These are phyloP conservation scores for Lagerstroemia speciosa DNA, from an alignment of 345 rosid species.

Conservation along the genomic window DNA sequence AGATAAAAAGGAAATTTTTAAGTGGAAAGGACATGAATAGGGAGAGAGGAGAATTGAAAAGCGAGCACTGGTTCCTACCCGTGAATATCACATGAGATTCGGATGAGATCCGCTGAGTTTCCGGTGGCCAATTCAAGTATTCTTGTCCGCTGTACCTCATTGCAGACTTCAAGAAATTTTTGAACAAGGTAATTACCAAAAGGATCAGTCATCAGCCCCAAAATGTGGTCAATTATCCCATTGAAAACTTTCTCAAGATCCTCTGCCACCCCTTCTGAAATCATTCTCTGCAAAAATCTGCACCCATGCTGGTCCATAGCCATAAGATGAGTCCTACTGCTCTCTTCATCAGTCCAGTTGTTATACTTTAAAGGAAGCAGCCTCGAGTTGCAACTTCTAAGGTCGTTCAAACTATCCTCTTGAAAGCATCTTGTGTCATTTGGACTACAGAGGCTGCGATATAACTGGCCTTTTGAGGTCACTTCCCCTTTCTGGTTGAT, in stretches of 20 bases:
- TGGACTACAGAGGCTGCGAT: slow-evolving; percentile 22
- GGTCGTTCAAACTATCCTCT: slow-evolving; percentile 26
- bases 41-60: neutral
- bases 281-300: slow-evolving; percentile 60
- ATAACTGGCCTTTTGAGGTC: slow-evolving; percentile 29
- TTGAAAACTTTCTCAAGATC: slow-evolving; percentile 57
- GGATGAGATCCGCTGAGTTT: slow-evolving; percentile 50
- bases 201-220: slow-evolving; percentile 74
- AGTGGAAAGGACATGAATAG: neutral
- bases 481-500: slow-evolving; percentile 29
- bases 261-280: slow-evolving; percentile 49
- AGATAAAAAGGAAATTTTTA: neutral
- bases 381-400: slow-evolving; percentile 27
- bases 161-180: slow-evolving; percentile 74
- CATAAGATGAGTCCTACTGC: slow-evolving; percentile 50
- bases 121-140: slow-evolving; percentile 48
- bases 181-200: slow-evolving; percentile 78
- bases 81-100: slow-evolving; percentile 72
- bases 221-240: slow-evolving; percentile 57
- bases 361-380: slow-evolving; percentile 37
- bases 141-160: slow-evolving; percentile 49
- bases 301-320: slow-evolving; percentile 82
- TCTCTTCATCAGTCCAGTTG: slow-evolving; percentile 39
- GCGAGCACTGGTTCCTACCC: slow-evolving; percentile 35
- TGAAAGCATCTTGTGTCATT: slow-evolving; percentile 24